Base-by-base conservation (phyloP, 208 protist genomes). In the Leishmania arabica region DNA sequence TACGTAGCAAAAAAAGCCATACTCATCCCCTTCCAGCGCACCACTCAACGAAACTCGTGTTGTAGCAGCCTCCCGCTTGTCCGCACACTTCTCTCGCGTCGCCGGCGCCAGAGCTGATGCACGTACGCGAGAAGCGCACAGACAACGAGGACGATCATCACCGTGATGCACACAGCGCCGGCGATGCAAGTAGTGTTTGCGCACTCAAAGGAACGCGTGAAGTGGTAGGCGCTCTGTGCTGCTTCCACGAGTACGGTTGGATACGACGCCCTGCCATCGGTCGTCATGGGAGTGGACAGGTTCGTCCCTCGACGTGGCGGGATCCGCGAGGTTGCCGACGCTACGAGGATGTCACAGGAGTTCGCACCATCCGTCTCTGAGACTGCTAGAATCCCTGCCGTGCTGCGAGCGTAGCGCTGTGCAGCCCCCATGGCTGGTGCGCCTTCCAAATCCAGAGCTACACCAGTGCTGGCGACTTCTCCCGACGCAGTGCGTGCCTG, bases 131-230 rank as follows among this genome's bases (percentile, higher is more conserved):
- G 45, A 0, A 37, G 40, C 1, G 78, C 77, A 4, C 72, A 78
- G 17, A 77, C 9, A 31, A 87, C n/a, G 47, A 89, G 64, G 1
- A 83, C n/a, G 24, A 84, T 5, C 49, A 83, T 81, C 47, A 87
- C 40, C 8, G 71, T 24, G 60, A 31, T 34, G 21, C 81, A 81
- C 37, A 78, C 11, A 15, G 78, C 60, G 2, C 82, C 83, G 2
- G 84, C 5, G 8, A 49, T 42, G 68, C 64, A 84, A 7, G 78
- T 71, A 3, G 34, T 27, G 6, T 49, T 73, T 2, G 53, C 21
- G n/a, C 69, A 81, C 6, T 62, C 7, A 11, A 64, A 51, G 1
- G 34, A 31, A 4, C 11, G 24, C 4, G 0, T 42, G 53, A 37
- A 68, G 45, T 3, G 0, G 71, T 70, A 62, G 60, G 69, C 53